Evolutionary conservation across 1,284 basidiomycete species (phyloP), one percentile per base, ranked within the genome.

Genomic region (Tetrapyrgos nigripes): DNA sequence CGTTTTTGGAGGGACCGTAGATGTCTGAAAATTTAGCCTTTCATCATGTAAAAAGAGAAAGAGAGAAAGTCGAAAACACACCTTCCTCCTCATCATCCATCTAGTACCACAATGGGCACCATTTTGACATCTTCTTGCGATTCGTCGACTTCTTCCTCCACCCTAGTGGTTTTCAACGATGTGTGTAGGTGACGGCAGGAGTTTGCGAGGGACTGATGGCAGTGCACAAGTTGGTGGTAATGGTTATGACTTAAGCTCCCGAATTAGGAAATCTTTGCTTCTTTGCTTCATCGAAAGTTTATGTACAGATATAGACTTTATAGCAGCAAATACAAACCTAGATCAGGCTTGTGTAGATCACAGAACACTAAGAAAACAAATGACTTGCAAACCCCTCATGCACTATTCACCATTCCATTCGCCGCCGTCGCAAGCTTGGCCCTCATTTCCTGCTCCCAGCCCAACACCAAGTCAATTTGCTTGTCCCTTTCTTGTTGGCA

Each of bases 61-160:
- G 31, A 17, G n/a, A 33, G 54, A 44, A 40, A 43, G 14, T 31
- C 52, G 50, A 33, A 17, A 40, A 67, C 78, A 64, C 52, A 84
- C 84, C 86, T 71, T 85, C 85, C 70, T 87, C 86, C 68, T 94
- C 93, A 62, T 96, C 94, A 68, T 94, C 92, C 37, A 40, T 40
- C 37, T 5, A 40, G 14, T 5, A n/a, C 17, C 13, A n/a, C 37
- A n/a, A 40, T n/a, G 19, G 17, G 37, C 17, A n/a, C 37, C 51
- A 91, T 73, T 62, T 93, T 91, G 84, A 92, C 90, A 10, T 79
- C 37, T n/a, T 40, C 76, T 23, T 73, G 72, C 21, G 6, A 21
- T 35, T 77, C 66, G 60, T 85, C 80, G 23, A 84, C 83, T n/a
- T 86, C 80, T 55, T 88, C 88, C 62, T 91, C 86, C 0, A 88